Evolutionary conservation across 306 rosid genomes (phyloP).

Genomic region (Begonia loranthoides): DNA sequence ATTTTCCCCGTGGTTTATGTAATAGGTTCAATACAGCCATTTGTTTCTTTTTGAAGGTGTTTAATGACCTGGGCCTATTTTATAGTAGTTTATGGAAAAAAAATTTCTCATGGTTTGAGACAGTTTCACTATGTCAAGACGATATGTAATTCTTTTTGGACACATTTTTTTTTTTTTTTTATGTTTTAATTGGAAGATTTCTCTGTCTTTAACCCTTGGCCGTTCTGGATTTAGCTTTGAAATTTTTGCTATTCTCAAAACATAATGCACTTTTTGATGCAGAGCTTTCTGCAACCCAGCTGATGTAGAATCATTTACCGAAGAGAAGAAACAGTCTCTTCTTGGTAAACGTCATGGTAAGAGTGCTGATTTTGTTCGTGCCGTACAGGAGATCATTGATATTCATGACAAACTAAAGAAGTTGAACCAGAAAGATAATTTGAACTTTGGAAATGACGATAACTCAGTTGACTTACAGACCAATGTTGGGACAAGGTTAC

Average conservation of each 20-base stretch:
- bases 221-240: too few relatives aligned
- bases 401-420: slow-evolving; percentile 61
- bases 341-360: slow-evolving; percentile 76
- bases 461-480: slow-evolving; percentile 26
- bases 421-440: slow-evolving; percentile 31
- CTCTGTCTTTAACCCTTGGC: too few relatives aligned
- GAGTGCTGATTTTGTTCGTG: slow-evolving; percentile 92
- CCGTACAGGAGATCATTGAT: slow-evolving; percentile 74
- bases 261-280: slow-evolving; percentile 15
- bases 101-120: too few relatives aligned
- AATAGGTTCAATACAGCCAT: too few relatives aligned
- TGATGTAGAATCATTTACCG: slow-evolving; percentile 93
- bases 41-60: too few relatives aligned
- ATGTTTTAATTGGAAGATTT: too few relatives aligned
- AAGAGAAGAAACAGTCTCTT: slow-evolving; percentile 88
- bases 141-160: too few relatives aligned
- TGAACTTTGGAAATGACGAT: slow-evolving; percentile 25
- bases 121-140: too few relatives aligned
- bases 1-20: too few relatives aligned
- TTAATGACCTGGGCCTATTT: too few relatives aligned
- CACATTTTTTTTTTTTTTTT: too few relatives aligned
- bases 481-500: slow-evolving; percentile 29
- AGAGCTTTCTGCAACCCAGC: slow-evolving; percentile 96
- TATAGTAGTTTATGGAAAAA: too few relatives aligned
- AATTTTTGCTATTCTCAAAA: slow-evolving; percentile 18